Evolutionary conservation across 768 basidiomycete species (phyloP), one percentile per base, ranked within the genome.

Genomic region (Paxillus ammoniavirescens): DNA sequence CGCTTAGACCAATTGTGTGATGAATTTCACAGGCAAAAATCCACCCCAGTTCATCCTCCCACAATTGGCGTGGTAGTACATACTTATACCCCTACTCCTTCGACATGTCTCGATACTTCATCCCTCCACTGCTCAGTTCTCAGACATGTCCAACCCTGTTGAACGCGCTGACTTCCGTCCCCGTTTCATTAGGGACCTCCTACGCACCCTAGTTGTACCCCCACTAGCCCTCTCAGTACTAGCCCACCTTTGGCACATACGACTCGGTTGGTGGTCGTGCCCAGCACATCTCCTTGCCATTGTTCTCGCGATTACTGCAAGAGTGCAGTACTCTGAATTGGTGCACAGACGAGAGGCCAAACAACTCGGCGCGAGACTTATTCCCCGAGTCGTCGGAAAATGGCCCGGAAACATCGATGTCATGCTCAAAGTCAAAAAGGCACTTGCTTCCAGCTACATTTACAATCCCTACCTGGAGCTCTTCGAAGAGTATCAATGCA

Each of bases 371-470:
- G 83, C 83, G 6, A 72, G 72, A 54, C 73, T 68, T 2, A 80
- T 86, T 45, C 84, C 83, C 4, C 70, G 76, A 17, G 81, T 88
- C 14, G 72, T 78, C 15, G 87, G 87, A 7, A 83, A 79, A 71
- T 87, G 85, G 84, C 87, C 86, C 4, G 88, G 88, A n/a, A 89
- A 89, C 64, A 70, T 89, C 60, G 88, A 91, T 60, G 66, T 89
- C 45, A 75, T 87, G 52, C 62, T 87, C 44, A 73, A 69, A 50
- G 79, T 85, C 73, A 74, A 79, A 59, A 71, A 72, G 18, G 79
- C 80, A 0, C 79, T 82, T 65, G 77, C 80, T 57, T 81, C 76
- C 18, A 77, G 77, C 60, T 89, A 89, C 65, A 72, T 83, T 13
- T 76, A 81, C 42, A 81, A 85, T 50, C 82, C 82, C 4, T 87